Base-by-base conservation (phyloP, 1,139 yeast species). In the Debaryomycetaceae sp. region DNA sequence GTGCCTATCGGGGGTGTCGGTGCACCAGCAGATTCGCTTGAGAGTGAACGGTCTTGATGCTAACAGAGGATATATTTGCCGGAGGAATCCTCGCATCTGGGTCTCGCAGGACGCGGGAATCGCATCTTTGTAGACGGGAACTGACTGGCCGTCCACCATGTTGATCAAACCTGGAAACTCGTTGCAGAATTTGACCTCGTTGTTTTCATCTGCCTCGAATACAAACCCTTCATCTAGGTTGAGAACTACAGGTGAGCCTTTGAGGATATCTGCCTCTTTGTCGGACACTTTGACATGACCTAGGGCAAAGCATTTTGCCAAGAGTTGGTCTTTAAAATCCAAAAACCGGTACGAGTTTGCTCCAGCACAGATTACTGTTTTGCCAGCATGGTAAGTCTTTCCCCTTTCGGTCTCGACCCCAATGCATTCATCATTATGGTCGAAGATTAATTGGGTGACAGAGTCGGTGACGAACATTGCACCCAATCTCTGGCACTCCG, bases 191-290 rank as follows among this genome's bases (percentile, higher is more conserved):
- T 60, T 60, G 27, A 58, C 40, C 8, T 54, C 55, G 35, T 51
- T 51, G 38, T 56, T 55, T 9, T 29, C 39, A 45, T 60, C 66
- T 6, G 69, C 66, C 43, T 64, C 68, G 42, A 65, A 65, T 39
- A 61, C 55, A 48, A 64, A 65, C 6, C 69, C 69, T 31, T 56
- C 53, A 40, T 65, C 68, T 23, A 61, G 45, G 43, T 74, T 66
- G 49, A 73, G 62, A 33, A 73, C 60, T 5, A 75, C 73, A 1
- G 80, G 80, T 40, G 67, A 61, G 24, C 57, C 56, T 47, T 58
- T 62, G 22, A 63, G 59, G 13, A 49, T 52, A 6, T 44, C 45
- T 24, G 65, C 72, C 44, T 74, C 77, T 36, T 60, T 63, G 6
- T 57, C 57, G 0, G 63, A 54, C 20, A 74, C 48, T 44, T 63